These are phyloP conservation scores for Mycena haematopus DNA, from an alignment of 768 basidiomycete species.

Conservation along the genomic window DNA sequence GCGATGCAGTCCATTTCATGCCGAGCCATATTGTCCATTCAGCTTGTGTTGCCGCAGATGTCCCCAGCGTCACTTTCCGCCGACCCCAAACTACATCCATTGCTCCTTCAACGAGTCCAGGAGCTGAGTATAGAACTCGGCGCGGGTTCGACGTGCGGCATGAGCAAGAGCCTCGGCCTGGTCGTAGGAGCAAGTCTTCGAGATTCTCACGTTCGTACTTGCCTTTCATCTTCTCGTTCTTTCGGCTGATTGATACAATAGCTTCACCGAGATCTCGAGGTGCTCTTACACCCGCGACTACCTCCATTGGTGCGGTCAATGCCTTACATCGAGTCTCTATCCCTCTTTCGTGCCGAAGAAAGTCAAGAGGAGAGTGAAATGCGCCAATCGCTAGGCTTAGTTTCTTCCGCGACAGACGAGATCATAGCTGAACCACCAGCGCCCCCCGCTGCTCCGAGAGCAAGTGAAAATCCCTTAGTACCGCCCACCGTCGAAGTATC, in stretches of 20 bases:
- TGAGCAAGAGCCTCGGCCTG: constrained; percentile 68
- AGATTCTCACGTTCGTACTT: constrained; percentile 24
- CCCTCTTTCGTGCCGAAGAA: constrained; percentile 69
- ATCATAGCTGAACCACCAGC: constrained; percentile 18
- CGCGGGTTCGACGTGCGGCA: constrained; percentile 59
- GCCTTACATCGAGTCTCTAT: constrained; percentile 65
- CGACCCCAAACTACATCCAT: constrained; percentile 54
- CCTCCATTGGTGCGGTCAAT: constrained; percentile 76
- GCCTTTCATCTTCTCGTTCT: background rate
- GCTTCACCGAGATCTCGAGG: constrained; percentile 53
- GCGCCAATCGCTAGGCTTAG: constrained; percentile 50
- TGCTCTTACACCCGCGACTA: constrained; percentile 79
- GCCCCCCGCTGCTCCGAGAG: background rate
- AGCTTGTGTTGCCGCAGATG: constrained; percentile 62
- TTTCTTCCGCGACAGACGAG: constrained; percentile 23
- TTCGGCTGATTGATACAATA: constrained; percentile 5
- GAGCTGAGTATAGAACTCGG: constrained; percentile 54
- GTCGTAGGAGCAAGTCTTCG: constrained; percentile 50
- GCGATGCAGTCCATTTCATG: constrained; percentile 64
- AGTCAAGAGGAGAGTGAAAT: constrained; percentile 63
- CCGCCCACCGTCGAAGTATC: background rate
- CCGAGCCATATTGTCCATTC: constrained; percentile 63
- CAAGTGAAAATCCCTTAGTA: background rate
- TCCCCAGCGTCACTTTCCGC: constrained; percentile 60
- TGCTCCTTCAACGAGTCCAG: constrained; percentile 54